Base-by-base conservation (phyloP, 176 grass and related monocot genomes). In the Tillandsia fasciculata region DNA sequence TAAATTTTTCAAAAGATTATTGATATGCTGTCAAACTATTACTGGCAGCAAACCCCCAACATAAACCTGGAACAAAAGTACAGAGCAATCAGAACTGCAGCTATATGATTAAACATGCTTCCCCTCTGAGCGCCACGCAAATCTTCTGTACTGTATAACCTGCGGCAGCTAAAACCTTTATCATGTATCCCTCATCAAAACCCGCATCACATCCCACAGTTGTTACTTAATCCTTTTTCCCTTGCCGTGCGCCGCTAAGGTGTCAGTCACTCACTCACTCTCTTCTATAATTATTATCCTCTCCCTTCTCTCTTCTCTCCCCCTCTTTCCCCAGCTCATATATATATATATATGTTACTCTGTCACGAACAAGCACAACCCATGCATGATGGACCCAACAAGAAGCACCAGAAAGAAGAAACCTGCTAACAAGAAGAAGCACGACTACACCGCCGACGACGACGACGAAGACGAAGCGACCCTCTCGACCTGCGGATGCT, bases 401-500 rank as follows among this genome's bases (percentile, higher is more conserved):
- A 42, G 3, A 42, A 42, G 33, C 33, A 7, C 33, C 33, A 7
- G 5, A 6, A 42, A 42, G 51, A 48, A 3, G 23, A 24, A 57
- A 14, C 50, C 22, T 51, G 26, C 28, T 28, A 48, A 15, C 13
- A 42, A 3, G 48, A 22, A 12, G 9, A 59, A 42, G 53, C 27
- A 17, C 47, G 53, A 72, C 1, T 24, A 24, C 48, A 72, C 48
- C 48, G 26, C 68, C 26, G 11, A 20, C 67, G 76, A 76, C 56
- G 50, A 9, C 64, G 27, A 56, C 67, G 61, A 72, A 3, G 26
- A 67, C 15, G 51, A 9, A 3, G 50, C 33, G 59, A 65, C 72
- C 54, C 72, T 67, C 50, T 68, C 76, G 69, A 75, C 53, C 57
- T 85, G 80, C 23, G 70, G 82, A 18, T 93, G 89, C 77, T 93